Evolutionary conservation across 192 early-diverging fungal genomes (phyloP), one percentile per base, ranked within the genome.

Genomic region (Podila minutissima): DNA sequence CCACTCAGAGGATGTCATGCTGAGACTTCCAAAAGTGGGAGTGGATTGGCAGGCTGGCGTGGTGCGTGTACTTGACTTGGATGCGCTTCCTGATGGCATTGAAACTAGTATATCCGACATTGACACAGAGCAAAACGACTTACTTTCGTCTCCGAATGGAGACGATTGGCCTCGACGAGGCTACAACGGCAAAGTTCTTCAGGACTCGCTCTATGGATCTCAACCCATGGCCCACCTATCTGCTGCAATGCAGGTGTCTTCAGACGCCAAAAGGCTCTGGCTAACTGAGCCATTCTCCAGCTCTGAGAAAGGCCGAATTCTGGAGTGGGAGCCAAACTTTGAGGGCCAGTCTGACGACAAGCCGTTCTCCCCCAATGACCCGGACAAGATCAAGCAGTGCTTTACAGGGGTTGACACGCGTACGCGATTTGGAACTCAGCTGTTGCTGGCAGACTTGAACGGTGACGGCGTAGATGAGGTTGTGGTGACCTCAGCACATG

Each of bases 141-240:
- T 46, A 46, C 41, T 4, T 0, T 46, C 41, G 8, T 46, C 41
- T 46, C 41, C 13, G 11, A 12, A 17, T 46, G 41, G 53, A 55
- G 22, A 1, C 6, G 19, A n/a, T 55, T 4, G 53, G 24, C 6
- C 20, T 12, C 4, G 11, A 9, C n/a, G 22, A 55, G n/a, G 53
- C 41, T 15, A 46, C 41, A 8, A 13, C 15, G 41, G 41, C 5
- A 48, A 58, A 8, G 51, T 81, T 10, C 62, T 81, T 7, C 77
- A 60, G 2, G 77, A 72, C 28, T 69, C 53, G 0, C 55, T 81
- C 19, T 66, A 65, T 29, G 77, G 77, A 0, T 81, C 77, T 3
- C 77, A 81, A 22, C 69, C 77, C 24, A 69, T 81, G 77, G 70
- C 77, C 0, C 77, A 81, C 69, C 35, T 81, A 7, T 81, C 77